phyloP scores from a whole-genome alignment of 495 filamentous ascomycete species.

The Aspergillus diversus region DNA sequence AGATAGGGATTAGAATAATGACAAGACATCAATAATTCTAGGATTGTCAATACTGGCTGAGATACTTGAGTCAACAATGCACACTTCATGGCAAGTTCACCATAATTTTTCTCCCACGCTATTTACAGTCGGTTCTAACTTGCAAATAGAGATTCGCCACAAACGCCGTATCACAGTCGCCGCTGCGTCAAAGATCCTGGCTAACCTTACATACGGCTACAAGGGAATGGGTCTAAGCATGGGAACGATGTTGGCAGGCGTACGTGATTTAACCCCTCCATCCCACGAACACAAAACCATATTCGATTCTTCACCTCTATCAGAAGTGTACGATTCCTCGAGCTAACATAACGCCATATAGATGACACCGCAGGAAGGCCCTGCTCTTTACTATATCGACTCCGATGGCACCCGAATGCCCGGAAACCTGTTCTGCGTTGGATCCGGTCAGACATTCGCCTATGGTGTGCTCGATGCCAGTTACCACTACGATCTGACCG shows the following conservation, averaged over 20 bases:
- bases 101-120: background rate
- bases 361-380: slow-evolving; percentile 88
- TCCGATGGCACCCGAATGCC: slow-evolving; percentile 91
- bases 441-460: slow-evolving; percentile 96
- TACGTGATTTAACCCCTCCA: slow-evolving; percentile 39
- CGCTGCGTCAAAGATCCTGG: slow-evolving; percentile 96
- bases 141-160: slow-evolving; percentile 76
- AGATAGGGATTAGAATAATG: slow-evolving; percentile 10
- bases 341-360: slow-evolving; percentile 20
- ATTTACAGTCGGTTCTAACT: slow-evolving; percentile 13
- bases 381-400: slow-evolving; percentile 98
- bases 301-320: background rate
- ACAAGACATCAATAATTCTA: slow-evolving; percentile 34
- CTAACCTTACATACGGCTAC: slow-evolving; percentile 97
- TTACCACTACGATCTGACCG: slow-evolving; percentile 84
- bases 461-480: slow-evolving; percentile 97
- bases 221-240: slow-evolving; percentile 97
- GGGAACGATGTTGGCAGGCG: slow-evolving; percentile 99
- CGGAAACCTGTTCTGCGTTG: slow-evolving; percentile 97
- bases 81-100: slow-evolving; percentile 73
- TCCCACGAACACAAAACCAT: too few relatives aligned
- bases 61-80: slow-evolving; percentile 98
- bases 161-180: slow-evolving; percentile 98
- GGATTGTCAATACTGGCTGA: slow-evolving; percentile 99
- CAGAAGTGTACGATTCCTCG: background rate